A percentile compares a stretch with the other conserved stretches of the same genome.
These are phyloP conservation scores for Blepharisma undulans DNA, from an alignment of 169 alveolate genomes.

Conservation along the genomic window DNA sequence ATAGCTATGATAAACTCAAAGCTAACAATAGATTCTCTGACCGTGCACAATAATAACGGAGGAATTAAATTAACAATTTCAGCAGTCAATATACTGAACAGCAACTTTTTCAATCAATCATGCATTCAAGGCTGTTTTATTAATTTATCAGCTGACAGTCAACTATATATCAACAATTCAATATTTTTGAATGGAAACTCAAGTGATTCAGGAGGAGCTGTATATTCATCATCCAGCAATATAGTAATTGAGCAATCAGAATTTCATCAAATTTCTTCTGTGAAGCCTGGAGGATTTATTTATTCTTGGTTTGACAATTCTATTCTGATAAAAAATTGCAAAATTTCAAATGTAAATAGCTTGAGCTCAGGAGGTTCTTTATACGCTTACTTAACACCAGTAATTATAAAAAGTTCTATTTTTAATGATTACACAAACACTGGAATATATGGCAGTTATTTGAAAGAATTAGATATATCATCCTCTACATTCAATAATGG, in stretches of 20 bases:
- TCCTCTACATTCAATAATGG: not conserved
- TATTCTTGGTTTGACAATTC: not conserved
- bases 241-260: not conserved
- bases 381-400: not conserved
- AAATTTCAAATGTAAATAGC: not conserved
- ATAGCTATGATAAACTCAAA: not conserved
- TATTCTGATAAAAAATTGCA: not conserved
- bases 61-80: not conserved
- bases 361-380: not conserved
- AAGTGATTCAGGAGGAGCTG: not conserved
- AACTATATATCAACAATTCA: not conserved
- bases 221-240: not conserved
- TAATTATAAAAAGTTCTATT: not conserved
- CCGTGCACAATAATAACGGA: not conserved
- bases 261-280: not conserved
- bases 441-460: not conserved
- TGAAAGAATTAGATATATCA: not conserved
- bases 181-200: not conserved
- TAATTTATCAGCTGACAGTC: not conserved
- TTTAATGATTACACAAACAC: not conserved
- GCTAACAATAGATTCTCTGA: not conserved
- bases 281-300: not conserved
- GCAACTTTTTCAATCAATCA: not conserved
- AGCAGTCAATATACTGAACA: not conserved
- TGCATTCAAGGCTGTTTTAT: not conserved